Evolutionary conservation across 441 rosid species (phyloP), one percentile per base, ranked within the genome.

Genomic region (Arabidopsis lyrata): DNA sequence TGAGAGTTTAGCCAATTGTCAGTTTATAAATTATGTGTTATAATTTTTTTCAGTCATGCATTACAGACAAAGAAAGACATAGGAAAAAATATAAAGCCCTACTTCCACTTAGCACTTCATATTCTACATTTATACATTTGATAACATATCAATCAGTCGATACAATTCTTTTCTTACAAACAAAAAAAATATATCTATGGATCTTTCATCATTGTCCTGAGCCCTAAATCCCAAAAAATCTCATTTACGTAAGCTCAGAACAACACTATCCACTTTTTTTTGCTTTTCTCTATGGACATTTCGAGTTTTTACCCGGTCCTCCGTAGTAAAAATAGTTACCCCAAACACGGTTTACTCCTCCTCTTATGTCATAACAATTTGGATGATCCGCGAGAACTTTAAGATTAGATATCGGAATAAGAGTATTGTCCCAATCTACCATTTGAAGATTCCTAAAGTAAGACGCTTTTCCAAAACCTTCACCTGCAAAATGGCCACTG

Each of bases 341-440:
- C 99, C 99, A 95, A 70, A 86, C 97, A 44, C 83, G 80, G 66
- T 91, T 95, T 32, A 86, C 82, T 8, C 98, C 98, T 47, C 95
- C 93, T 85, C 83, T 88, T 38, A 95, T 92, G 49, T 92, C 91
- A 56, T 95, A 95, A 85, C 99, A 92, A 61, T 85, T 87, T 0
- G 96, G 89, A 77, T 90, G 96, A 72, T 95, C 99, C 5, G 99
- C 99, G 60, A 92, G 58, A 2, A 95, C 92, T 73, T 57, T 81
- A 11, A 92, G 86, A 68, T 92, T 87, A 44, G 93, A 64, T 16
- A 82, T 63, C 11, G 99, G 96, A 58, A 86, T 57, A 59, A 95
- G 82, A 75, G 84, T 92, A 63, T 95, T 95, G 59, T 95, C 98
- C 99, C 99, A 95, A 81, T 95, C 98, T 34, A 95, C 99, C 55